Base-by-base conservation (phyloP, 2,329 filamentous ascomycete genomes). In the Colletotrichum cordylinicola region DNA sequence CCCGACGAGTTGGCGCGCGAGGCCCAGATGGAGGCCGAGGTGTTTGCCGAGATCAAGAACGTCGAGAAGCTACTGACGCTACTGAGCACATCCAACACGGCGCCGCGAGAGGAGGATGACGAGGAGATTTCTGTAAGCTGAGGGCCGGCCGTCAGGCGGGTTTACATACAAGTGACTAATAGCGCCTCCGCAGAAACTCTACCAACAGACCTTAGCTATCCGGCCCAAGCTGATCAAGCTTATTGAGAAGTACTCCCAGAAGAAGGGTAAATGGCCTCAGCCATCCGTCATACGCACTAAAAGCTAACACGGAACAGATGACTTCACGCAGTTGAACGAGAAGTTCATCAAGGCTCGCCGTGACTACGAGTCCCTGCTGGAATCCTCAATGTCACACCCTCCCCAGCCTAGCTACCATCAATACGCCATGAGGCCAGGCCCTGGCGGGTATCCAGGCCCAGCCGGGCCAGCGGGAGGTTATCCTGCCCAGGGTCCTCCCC, bases 271-370 rank as follows among this genome's bases (percentile, higher is more conserved):
- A 82, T 7, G 10, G 6, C 21, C 24, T 27, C 13, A 15, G 7
- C 15, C 24, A 60, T 27, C n/a, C 24, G 18, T 16, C 29, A 9
- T 12, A 35, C 29, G 8, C 16, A 24, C 12, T 10, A n/a, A 15
- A 8, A 35, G 27, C 48, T 72, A 27, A 75, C 24, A 21, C 58
- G 52, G 4, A 16, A 12, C 78, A 98, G 97, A 99, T 85, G 97
- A 99, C 84, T 98, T 99, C 82, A 98, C 97, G 3, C 96, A 98
- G 83, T 88, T 99, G 77, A 99, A 99, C 82, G 97, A 99, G 85
- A 98, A 98, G 87, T 99, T 99, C 85, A 98, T 99, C 89, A 99
- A 99, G 86, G 97, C 97, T 61, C 93, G 97, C 78, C 92, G 96
- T 80, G 97, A 99, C 85, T 99, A 99, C 83, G 97, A 99, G 86